Evolutionary conservation across 352 stramenopile species (phyloP).

Genomic region (Phytophthora megakarya): DNA sequence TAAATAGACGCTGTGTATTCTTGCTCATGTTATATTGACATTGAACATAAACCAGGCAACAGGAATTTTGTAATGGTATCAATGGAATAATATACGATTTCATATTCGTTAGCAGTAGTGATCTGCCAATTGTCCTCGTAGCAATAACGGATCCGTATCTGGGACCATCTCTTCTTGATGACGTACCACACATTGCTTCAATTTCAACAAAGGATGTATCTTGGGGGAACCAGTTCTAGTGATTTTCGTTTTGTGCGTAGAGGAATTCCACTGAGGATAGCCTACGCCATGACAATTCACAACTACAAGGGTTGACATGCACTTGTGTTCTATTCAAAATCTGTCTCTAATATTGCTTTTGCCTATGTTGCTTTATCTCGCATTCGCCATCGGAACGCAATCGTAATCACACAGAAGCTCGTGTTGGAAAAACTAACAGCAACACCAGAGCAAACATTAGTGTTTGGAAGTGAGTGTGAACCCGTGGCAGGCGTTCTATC

Average conservation of each 20-base stretch:
- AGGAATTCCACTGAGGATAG: not conserved
- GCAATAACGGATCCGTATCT: not conserved
- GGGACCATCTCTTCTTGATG: not conserved
- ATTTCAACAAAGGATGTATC: not conserved
- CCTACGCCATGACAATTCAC: not conserved
- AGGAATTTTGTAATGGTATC: not conserved
- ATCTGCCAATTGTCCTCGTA: not conserved
- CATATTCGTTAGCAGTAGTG: not conserved
- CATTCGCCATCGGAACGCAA: no score
- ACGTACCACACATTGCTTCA: not conserved
- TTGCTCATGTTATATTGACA: no score
- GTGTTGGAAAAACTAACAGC: no score
- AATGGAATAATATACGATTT: not conserved
- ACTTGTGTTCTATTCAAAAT: not conserved
- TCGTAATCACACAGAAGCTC: no score
- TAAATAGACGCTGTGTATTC: no score
- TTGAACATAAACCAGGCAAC: no score
- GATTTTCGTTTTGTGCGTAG: not conserved
- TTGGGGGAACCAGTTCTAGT: not conserved
- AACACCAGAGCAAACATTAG: no score
- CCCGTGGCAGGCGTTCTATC: no score
- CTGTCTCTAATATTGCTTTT: not conserved
- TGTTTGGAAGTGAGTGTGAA: no score
- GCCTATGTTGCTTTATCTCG: slow-evolving; percentile 1
- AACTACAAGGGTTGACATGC: not conserved